phyloP scores from a whole-genome alignment of 352 stramenopile species.

The Pseudoperonospora humuli region DNA sequence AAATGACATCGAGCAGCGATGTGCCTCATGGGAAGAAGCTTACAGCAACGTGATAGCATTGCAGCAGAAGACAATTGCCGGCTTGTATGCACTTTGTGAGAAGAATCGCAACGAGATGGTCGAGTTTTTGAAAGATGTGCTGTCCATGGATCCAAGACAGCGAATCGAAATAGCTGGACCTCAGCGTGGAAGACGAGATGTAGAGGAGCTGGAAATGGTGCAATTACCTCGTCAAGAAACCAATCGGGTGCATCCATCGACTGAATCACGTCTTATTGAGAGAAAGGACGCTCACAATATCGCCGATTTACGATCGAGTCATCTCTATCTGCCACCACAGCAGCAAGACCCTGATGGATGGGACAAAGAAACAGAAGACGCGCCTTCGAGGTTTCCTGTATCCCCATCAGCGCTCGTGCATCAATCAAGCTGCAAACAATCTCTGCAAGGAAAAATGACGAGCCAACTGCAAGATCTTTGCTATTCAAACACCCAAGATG shows the following conservation, averaged over 20 bases:
- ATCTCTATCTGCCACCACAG: slow-evolving; percentile 45
- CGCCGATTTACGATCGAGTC: too few relatives aligned
- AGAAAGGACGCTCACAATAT: background rate
- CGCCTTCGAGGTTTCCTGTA: background rate
- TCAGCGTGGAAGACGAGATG: background rate
- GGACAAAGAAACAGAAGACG: background rate
- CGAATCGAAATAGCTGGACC: slow-evolving; percentile 14
- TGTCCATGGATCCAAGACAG: slow-evolving; percentile 38
- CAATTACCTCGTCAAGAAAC: background rate
- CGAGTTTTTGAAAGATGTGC: slow-evolving; percentile 41
- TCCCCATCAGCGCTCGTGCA: background rate
- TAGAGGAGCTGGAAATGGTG: slow-evolving; percentile 10
- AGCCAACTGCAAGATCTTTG: background rate
- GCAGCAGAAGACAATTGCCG: slow-evolving; percentile 70
- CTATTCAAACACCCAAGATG: background rate
- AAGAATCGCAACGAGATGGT: slow-evolving; percentile 35
- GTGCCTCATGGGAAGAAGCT: slow-evolving; percentile 56
- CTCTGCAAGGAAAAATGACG: background rate
- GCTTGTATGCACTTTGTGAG: slow-evolving; percentile 46
- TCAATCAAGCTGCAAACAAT: background rate
- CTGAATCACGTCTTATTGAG: slow-evolving; percentile 3
- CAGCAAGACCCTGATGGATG: slow-evolving; percentile 30
- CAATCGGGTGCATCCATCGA: slow-evolving; percentile 2
- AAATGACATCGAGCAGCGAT: slow-evolving; percentile 27
- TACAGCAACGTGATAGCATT: slow-evolving; percentile 65